Evolutionary conservation across 768 basidiomycete species (phyloP), one percentile per base, ranked within the genome.

Genomic region (Boletus reticuloceps): DNA sequence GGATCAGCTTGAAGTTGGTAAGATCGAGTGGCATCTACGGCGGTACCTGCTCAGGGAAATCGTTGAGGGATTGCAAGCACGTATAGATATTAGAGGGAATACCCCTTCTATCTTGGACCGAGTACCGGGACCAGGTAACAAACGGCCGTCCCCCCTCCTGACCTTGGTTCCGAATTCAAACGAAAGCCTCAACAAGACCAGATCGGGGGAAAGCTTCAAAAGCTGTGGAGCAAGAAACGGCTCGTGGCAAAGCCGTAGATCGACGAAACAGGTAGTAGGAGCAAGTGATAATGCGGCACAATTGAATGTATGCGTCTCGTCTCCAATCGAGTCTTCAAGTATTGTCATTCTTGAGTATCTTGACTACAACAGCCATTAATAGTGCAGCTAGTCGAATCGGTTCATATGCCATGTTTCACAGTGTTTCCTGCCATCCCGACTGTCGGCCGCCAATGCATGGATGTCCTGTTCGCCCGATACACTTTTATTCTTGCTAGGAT

Each of bases 1-100:
- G 27, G 25, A 38, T 51, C 31, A 51, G 51, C 34, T 22, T 22
- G 22, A 22, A 22, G 22, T 2, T 6, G 27, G 39, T 17, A 11
- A 6, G 12, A 27, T 37, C 0, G 10, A 32, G 10, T 7, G 31
- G 22, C 0, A 27, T 19, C 12, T 9, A 4, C 2, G 46, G 22
- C 47, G 11, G 20, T 59, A 47, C 20, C 46, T 36, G 46, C 34
- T 47, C 64, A 0, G 82, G 83, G 62, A 76, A 77, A 6, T 73
- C 81, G 31, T 82, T 79, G 60, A 89, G 69, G 32, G 76, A 78
- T 27, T 85, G 81, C 20, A 90, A 72, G 51, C 80, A 78, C 0
- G 88, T 89, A 60, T 79, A 84, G 11, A 87, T 58, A 5, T n/a
- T n/a, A n/a, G n/a, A n/a, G n/a, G n/a, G 73, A 73, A 58, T 83